Conservation (phyloP, 2,329 filamentous ascomycete genomes). For the Aureobasidium sp. region DNA sequence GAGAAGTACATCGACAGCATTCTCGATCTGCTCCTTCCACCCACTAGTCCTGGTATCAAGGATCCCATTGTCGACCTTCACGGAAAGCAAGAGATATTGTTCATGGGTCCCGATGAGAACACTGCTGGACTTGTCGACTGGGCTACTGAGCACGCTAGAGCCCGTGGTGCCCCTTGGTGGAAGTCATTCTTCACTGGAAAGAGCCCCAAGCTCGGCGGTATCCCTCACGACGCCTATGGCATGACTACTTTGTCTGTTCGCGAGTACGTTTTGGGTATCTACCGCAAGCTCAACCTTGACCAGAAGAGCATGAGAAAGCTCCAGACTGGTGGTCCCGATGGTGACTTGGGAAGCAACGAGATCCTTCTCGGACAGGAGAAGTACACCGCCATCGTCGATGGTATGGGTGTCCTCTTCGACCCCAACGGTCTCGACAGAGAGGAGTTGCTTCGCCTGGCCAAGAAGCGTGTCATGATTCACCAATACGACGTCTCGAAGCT, state of each 20-base stretch:
- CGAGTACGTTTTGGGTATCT: slow-evolving; percentile 92
- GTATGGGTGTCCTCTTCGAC: slow-evolving; percentile 87
- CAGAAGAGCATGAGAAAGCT: slow-evolving; percentile 80
- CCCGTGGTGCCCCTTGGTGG: slow-evolving; percentile 91
- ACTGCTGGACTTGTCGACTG: slow-evolving; percentile 95
- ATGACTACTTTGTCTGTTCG: slow-evolving; percentile 97
- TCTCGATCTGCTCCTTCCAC: slow-evolving; percentile 82
- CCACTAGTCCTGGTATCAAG: slow-evolving; percentile 92
- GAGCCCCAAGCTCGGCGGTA: slow-evolving; percentile 89
- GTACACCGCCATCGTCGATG: slow-evolving; percentile 92
- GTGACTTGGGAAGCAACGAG: slow-evolving; percentile 94
- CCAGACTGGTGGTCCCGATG: slow-evolving; percentile 95
- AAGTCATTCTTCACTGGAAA: slow-evolving; percentile 99
- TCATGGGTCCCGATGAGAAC: slow-evolving; percentile 99
- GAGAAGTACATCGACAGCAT: slow-evolving; percentile 99
- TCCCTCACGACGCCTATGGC: slow-evolving; percentile 90
- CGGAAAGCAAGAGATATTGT: slow-evolving; percentile 91
- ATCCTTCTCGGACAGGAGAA: slow-evolving; percentile 94
- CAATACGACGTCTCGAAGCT: slow-evolving; percentile 80
- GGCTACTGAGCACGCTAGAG: slow-evolving; percentile 91
- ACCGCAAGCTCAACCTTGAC: slow-evolving; percentile 88
- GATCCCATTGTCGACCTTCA: slow-evolving; percentile 95
- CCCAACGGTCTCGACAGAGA: slow-evolving; percentile 77
- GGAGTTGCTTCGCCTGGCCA: slow-evolving; percentile 77
- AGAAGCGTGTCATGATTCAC: slow-evolving; percentile 78